Percentiles rank a stretch among this genome's conserved stretches.
Evolutionary conservation across 805 yeast genomes (phyloP).

Genomic region (Zygotorulaspora florentina): DNA sequence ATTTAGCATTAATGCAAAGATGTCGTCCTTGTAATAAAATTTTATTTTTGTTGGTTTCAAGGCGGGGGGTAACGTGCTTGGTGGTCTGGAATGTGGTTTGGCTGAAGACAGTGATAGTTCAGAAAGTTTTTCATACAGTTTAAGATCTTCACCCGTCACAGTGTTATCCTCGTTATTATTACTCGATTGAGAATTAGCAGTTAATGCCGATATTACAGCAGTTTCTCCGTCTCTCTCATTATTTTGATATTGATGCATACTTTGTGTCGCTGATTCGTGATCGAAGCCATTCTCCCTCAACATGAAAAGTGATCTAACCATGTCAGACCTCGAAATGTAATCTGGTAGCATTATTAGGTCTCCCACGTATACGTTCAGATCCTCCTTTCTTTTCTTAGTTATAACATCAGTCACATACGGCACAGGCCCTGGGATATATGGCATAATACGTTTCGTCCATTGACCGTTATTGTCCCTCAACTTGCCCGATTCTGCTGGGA

Average conservation of each 20-base stretch:
- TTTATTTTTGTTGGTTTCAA: conserved; percentile 50
- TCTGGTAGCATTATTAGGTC: conserved; percentile 67
- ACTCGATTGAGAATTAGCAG: conserved; percentile 4
- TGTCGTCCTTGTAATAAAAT: conserved; percentile 75
- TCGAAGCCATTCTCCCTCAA: conserved; percentile 39
- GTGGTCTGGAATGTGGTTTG: conserved; percentile 30
- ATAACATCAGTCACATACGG: conserved; percentile 81
- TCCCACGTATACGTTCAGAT: conserved; percentile 52
- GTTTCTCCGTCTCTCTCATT: conserved; percentile 13
- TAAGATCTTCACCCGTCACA: conserved; percentile 32
- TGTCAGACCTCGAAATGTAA: conserved; percentile 65
- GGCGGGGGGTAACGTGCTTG: conserved; percentile 29
- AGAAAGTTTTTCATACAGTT: conserved; percentile 27
- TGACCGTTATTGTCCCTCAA: conserved; percentile 43
- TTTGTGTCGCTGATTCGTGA: conserved; percentile 17
- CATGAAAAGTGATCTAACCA: conserved; percentile 69
- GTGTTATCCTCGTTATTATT: conserved; percentile 30
- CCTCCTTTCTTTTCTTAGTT: conserved; percentile 50
- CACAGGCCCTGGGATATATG: conserved; percentile 94
- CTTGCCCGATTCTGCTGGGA: conserved; percentile 91
- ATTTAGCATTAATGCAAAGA: conserved; percentile 64
- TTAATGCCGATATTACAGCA: conserved; percentile 10
- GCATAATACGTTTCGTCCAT: conserved; percentile 73
- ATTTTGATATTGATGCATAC: conserved; percentile 4
- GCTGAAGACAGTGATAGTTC: conserved; percentile 24